Evolutionary conservation across 2,329 filamentous ascomycete species (phyloP).

Genomic region (Aspergillus ibericus): DNA sequence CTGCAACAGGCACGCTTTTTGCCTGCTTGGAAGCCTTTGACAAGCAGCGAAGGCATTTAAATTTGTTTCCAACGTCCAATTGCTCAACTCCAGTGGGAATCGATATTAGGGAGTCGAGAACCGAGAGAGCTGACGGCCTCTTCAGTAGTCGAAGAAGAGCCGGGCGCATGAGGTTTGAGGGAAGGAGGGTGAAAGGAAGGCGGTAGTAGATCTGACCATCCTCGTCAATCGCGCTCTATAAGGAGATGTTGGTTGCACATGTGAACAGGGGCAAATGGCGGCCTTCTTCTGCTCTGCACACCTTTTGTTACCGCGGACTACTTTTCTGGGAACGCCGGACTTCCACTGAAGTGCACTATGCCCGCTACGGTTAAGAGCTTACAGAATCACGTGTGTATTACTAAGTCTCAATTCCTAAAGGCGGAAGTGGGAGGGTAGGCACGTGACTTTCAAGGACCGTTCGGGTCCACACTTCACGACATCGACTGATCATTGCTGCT

Average conservation of each 20-base stretch:
- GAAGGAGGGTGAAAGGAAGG: constrained; percentile 16
- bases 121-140: constrained; percentile 42
- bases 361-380: constrained; percentile 12
- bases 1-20: constrained; percentile 3
- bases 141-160: constrained; percentile 46
- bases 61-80: constrained; percentile 21
- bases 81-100: constrained; percentile 35
- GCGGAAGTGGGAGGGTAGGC: constrained; percentile 34
- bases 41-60: constrained; percentile 32
- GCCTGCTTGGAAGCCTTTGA: constrained; percentile 19
- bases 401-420: constrained; percentile 26
- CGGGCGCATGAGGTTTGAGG: constrained; percentile 40
- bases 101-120: constrained; percentile 36
- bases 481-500: constrained; percentile 26
- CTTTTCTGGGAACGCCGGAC: constrained; percentile 12
- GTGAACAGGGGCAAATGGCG: neutral
- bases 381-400: constrained; percentile 21
- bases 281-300: constrained; percentile 4
- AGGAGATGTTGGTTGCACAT: constrained; percentile 1
- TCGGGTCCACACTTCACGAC: constrained; percentile 30
- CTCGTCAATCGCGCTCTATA: constrained; percentile 19
- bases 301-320: constrained; percentile 9
- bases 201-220: constrained; percentile 28
- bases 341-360: neutral
- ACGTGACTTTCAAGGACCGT: constrained; percentile 26